Conservation (phyloP, 208 protist species). For the Strigomonas culicis region DNA sequence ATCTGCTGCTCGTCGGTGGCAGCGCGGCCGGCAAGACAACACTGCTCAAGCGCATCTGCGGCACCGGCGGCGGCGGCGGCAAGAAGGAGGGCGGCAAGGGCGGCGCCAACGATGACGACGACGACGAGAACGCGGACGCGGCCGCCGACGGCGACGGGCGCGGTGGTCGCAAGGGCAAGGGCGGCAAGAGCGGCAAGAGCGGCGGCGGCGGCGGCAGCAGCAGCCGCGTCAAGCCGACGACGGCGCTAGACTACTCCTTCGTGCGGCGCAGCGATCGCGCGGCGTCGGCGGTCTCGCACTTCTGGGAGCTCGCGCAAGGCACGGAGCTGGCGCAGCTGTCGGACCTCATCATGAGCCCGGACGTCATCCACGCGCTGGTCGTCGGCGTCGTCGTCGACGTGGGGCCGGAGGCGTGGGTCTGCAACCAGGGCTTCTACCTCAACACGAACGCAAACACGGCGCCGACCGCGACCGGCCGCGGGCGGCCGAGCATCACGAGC, state of each 20-base stretch:
- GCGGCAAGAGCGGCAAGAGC: background rate
- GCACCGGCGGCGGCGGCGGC: conserved; percentile 16
- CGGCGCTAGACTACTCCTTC: conserved; percentile 87
- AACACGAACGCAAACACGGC: too few relatives aligned
- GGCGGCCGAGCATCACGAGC: too few relatives aligned
- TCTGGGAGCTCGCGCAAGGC: conserved; percentile 90
- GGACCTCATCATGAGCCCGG: conserved; percentile 83
- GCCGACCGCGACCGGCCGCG: too few relatives aligned
- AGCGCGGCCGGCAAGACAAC: conserved; percentile 79
- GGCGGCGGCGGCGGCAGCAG: conserved; percentile 11
- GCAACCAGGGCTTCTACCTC: too few relatives aligned
- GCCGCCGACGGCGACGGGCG: background rate
- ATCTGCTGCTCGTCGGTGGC: conserved; percentile 67
- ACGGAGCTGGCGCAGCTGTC: conserved; percentile 73
- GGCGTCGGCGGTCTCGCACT: conserved; percentile 77
- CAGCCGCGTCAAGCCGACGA: conserved; percentile 75
- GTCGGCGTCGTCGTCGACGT: conserved; percentile 81
- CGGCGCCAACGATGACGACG: background rate
- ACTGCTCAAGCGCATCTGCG: conserved; percentile 59
- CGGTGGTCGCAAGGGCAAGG: background rate
- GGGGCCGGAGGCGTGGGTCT: conserved; percentile 14
- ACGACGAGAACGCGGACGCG: background rate
- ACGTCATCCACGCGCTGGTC: conserved; percentile 79
- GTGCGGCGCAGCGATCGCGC: conserved; percentile 75
- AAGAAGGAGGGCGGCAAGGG: background rate